Evolutionary conservation across 1,139 yeast species (phyloP), one percentile per base, ranked within the genome.

Genomic region (Hanseniaspora uvarum): DNA sequence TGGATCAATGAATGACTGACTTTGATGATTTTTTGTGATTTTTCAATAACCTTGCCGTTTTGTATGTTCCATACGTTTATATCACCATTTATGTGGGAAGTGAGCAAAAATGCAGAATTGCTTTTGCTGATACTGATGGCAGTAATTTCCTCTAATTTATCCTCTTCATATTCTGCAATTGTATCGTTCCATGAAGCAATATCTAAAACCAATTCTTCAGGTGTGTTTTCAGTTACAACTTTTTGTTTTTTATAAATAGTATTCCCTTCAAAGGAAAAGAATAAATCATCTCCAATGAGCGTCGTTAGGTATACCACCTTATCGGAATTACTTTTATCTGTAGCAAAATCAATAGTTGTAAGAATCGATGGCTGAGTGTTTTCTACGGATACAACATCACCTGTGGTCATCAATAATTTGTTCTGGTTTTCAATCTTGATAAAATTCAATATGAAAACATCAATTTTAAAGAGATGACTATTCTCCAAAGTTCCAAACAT

Each of bases 121-220:
- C 4, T 8, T 2, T 4, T 34, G 21, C 40, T 43, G n/a, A 50
- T 21, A 14, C 30, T 8, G n/a, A 50, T 23, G 11, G 48, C 21
- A 14, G 53, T 40, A 12, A 50, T 50, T 23, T 50, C 53, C 34
- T 50, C 53, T 8, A 50, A 7, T 11, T 50, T 50, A 26, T 50
- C 53, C 16, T 50, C 53, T 24, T 50, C 53, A 37, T 11, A 50
- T n/a, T 50, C 53, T 1, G 53, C 53, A 36, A 50, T 30, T 2
- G 43, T 28, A 7, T 50, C 53, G 36, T 50, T 50, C 53, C 53
- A 50, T 24, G 14, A 16, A 12, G 43, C 16, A 3, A 43, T 50
- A 16, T 43, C 48, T 7, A 50, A n/a, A 14, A 50, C 10, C 16
- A 43, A 6, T 1, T 26, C 34, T 1, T 33, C n/a, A 18, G 18